Evolutionary conservation across 208 protist species (phyloP), one percentile per base, ranked within the genome.

Genomic region (Angomonas ambiguus): DNA sequence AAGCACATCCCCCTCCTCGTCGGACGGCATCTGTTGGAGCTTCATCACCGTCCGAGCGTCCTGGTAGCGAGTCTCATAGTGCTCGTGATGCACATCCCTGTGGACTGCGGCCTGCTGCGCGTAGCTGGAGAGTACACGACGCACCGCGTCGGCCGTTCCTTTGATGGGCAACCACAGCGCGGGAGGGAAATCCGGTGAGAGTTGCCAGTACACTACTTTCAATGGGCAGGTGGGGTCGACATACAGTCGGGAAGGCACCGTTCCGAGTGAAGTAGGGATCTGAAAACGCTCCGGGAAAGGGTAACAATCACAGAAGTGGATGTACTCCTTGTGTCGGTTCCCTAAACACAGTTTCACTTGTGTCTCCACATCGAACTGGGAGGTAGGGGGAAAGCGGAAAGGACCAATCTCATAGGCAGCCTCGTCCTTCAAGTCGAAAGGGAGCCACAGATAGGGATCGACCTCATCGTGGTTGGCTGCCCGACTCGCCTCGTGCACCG

Each of bases 141-240:
- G 80, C 28, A 97, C 68, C 34, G 94, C 86, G 2, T 80, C 76
- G 20, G 83, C 80, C 8, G 74, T 92, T 10, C 76, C 79, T 58
- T 91, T 85, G 3, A 97, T 75, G 20, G 94, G 88, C 51, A 97
- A 74, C 92, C 94, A 97, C 79, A 95, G 76, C 20, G 86, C 72
- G 20, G 94, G 94, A 32, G 94, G 94, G 49, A 96, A 80, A 66
- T 94, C 78, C 2, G 79, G 73, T 10, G 79, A 81, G 11, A 97
- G 77, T 71, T 97, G 94, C 51, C 96, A 60, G 53, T 82, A 94
- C 11, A 96, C 84, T 2, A 92, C 76, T 8, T 82, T 75, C 1
- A 62, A 58, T 22, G 77, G 71, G 61, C 80, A 76, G 5, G 33
- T 42, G 13, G 88, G 88, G 65, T 96, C 88, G 16, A 94, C 65